Conservation (phyloP, 495 filamentous ascomycete species). For the Penicillium salamii region DNA sequence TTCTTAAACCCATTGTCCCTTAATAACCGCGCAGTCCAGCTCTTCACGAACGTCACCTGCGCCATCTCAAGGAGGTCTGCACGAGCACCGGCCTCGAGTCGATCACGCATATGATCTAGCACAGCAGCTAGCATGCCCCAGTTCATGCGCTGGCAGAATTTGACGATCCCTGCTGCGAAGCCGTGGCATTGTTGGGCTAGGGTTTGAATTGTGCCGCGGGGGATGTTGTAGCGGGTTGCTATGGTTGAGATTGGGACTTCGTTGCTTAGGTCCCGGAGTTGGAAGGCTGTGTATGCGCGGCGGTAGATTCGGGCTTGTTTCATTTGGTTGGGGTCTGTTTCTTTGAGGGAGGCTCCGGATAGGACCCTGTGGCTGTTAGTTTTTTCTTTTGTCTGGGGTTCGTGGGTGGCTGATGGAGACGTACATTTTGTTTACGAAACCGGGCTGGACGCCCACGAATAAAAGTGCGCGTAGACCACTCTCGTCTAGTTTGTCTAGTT, state of each 20-base stretch:
- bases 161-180: conserved; percentile 74
- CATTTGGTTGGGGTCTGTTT: conserved; percentile 58
- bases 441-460: conserved; percentile 67
- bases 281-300: conserved; percentile 77
- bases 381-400: no score
- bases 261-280: conserved; percentile 79
- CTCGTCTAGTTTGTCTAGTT: conserved; percentile 68
- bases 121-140: conserved; percentile 74
- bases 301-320: conserved; percentile 63
- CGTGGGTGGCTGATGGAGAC: neutral
- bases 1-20: conserved; percentile 75
- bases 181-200: conserved; percentile 74
- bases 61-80: conserved; percentile 72
- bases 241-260: conserved; percentile 70
- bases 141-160: conserved; percentile 71
- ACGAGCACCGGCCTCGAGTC: conserved; percentile 70
- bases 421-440: conserved; percentile 70
- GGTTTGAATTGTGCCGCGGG: conserved; percentile 68
- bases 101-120: conserved; percentile 73
- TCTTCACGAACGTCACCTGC: conserved; percentile 75
- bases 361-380: conserved; percentile 57
- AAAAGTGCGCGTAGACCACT: conserved; percentile 65
- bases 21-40: conserved; percentile 70
- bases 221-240: conserved; percentile 64
- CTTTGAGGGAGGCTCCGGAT: conserved; percentile 61